phyloP scores from a whole-genome alignment of 2,329 filamentous ascomycete species.

The Massarina eburnea region DNA sequence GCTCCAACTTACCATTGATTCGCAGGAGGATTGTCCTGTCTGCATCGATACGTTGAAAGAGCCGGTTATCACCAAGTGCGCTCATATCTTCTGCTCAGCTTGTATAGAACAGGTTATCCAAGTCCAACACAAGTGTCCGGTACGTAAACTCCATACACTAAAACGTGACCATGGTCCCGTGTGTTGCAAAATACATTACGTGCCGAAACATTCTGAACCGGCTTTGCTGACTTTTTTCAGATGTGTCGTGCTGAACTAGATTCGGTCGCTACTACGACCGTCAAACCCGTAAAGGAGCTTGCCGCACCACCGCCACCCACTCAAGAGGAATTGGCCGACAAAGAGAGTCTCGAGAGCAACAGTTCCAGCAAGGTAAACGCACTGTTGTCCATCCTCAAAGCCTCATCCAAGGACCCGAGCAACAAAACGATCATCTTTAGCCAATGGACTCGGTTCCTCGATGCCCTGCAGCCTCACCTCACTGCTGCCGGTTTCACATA shows the following conservation, averaged over 20 bases:
- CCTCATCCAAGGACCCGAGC: slow-evolving; percentile 61
- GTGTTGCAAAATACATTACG: not conserved
- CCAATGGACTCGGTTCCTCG: slow-evolving; percentile 76
- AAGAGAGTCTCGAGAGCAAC: slow-evolving; percentile 49
- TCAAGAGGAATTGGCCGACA: slow-evolving; percentile 52
- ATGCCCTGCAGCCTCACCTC: slow-evolving; percentile 71
- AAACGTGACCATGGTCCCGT: not conserved
- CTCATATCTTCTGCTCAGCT: slow-evolving; percentile 72
- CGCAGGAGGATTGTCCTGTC: slow-evolving; percentile 78
- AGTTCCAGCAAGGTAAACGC: slow-evolving; percentile 83
- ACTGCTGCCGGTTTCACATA: slow-evolving; percentile 61
- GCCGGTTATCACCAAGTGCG: slow-evolving; percentile 83
- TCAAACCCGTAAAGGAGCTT: slow-evolving; percentile 64
- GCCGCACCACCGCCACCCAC: slow-evolving; percentile 21
- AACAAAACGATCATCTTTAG: slow-evolving; percentile 75
- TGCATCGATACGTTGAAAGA: slow-evolving; percentile 72
- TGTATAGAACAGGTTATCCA: slow-evolving; percentile 78
- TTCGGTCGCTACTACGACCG: slow-evolving; percentile 52
- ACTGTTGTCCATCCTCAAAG: slow-evolving; percentile 72
- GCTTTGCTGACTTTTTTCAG: not conserved
- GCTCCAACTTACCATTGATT: slow-evolving; percentile 75
- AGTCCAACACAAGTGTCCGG: slow-evolving; percentile 74
- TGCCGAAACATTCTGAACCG: not conserved
- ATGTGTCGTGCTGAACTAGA: slow-evolving; percentile 75
- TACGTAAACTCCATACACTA: not conserved